A percentile compares a stretch with the other conserved stretches of the same genome.
Evolutionary conservation across 169 alveolate genomes (phyloP).

Genomic region (Cryptosporidium tyzzeri): DNA sequence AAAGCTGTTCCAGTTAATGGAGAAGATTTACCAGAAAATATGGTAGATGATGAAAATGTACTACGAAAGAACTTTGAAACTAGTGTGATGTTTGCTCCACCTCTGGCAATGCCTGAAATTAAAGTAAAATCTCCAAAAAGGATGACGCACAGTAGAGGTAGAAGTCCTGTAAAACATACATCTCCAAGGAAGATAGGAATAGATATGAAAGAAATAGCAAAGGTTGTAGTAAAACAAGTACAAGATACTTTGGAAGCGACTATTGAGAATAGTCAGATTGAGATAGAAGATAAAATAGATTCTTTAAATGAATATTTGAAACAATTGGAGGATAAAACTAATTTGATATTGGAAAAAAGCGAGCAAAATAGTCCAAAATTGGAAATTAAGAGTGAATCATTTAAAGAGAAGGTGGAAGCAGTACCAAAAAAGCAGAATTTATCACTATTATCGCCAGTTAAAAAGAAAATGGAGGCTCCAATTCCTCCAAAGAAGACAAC

Average conservation of each 20-base stretch:
- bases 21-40: neutral
- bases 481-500: constrained; percentile 18
- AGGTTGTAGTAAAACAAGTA: constrained; percentile 39
- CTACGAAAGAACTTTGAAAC: constrained; percentile 9
- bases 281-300: constrained; percentile 42
- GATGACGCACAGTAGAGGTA: neutral
- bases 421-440: constrained; percentile 10
- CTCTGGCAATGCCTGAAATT: constrained; percentile 45
- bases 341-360: constrained; percentile 36
- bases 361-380: constrained; percentile 25
- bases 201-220: constrained; percentile 60
- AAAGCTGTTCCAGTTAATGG: constrained; percentile 29
- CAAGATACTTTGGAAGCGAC: constrained; percentile 34
- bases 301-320: constrained; percentile 47
- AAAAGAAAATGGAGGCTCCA: constrained; percentile 25
- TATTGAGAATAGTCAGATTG: constrained; percentile 39
- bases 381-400: constrained; percentile 1
- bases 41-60: constrained; percentile 4
- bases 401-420: neutral
- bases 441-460: neutral
- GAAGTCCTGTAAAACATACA: constrained; percentile 10
- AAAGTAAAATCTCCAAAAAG: constrained; percentile 28
- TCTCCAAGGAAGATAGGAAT: constrained; percentile 28
- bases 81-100: constrained; percentile 61
- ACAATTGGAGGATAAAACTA: constrained; percentile 50